Evolutionary conservation across 352 stramenopile genomes (phyloP), one percentile per base, ranked within the genome.

Genomic region (Peronospora farinosa): DNA sequence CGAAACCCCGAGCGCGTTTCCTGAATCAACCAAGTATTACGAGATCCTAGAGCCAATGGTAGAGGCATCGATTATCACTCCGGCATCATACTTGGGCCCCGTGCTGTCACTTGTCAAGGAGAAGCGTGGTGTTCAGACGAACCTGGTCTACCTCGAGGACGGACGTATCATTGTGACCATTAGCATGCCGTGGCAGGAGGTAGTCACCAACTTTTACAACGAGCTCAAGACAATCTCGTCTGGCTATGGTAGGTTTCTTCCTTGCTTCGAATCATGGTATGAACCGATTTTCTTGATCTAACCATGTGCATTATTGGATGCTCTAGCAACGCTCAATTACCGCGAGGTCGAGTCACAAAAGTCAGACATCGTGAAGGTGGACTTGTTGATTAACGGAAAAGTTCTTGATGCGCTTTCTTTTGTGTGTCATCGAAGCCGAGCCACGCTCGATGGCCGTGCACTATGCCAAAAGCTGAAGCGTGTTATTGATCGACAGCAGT

Each of bases 181-280:
- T 42, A 59, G 83, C 40, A 84, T 99, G 32, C 96, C 97, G 28
- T 99, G 95, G 96, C 92, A 97, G 43, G 96, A 99, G 75, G 95
- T 99, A 10, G 97, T 99, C 42, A 98, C 84, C 19, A 97, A 99
- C 68, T 99, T 99, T 49, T 99, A 99, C 71, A 97, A 99, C 66
- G 83, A 97, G 46, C 70, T 99, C 38, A 99, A 98, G 75, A 97
- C 84, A 25, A 79, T 96, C 5, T 97, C 93, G 7, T 92, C 86
- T 2, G 96, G 96, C 21, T 98, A 98, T 59, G 97, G 96, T 68
- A 81, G 57, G 60, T 52, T 25, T 27, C 5, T 10, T n/a, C 0
- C 13, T 33, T 33, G 23, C 1, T 19, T 32, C 1, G 4, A 17
- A 30, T 31, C 11, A 30, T 30, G 3, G 3, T 9, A 28, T 43